Base-by-base conservation (phyloP, 2,329 filamentous ascomycete species). In the Trichoderma cornu-damae region DNA sequence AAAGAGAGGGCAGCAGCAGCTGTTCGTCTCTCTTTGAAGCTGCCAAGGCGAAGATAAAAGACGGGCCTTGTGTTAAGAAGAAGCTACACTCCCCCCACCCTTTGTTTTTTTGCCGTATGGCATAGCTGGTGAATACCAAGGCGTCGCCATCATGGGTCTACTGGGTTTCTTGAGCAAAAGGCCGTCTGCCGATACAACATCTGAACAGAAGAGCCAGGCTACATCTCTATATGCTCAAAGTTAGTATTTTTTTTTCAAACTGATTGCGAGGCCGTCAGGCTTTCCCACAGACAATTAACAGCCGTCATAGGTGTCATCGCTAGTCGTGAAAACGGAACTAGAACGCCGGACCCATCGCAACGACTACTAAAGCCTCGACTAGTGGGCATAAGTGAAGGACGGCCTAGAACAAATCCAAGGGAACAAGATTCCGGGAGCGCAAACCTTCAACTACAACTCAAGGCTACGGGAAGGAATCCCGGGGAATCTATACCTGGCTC, bases 71-170 rank as follows among this genome's bases (percentile, higher is more conserved):
- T n/a, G 7, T 35, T 14, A 11, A 11, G 18, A 11, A 11, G 18
- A 11, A n/a, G 22, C 16, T 18, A 3, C 6, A 24, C 16, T 18
- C 16, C 18, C 6, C 14, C 14, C n/a, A n/a, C n/a, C n/a, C n/a
- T n/a, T n/a, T n/a, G n/a, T n/a, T n/a, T n/a, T 26, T 14, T 40
- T 28, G 14, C 24, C 46, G 40, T 35, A 59, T 56, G 57, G 51
- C 46, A n/a, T 50, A 51, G 46, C 44, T 28, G 22, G 37, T 32
- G n/a, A 32, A 46, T 11, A 16, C 40, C 30, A 49, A 44, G 37
- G 22, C 30, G 22, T 52, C 6, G 58, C 53, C 54, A 57, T 43
- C 18, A 60, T 60, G 58, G 58, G 58, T 43, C 28, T 60, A 9
- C 54, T 57, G 48, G 51, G 49, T 35, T 53, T 60, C 32, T 35